phyloP scores from a whole-genome alignment of 225 moss, liverwort and hornwort species.

The Pleurozium schreberi region DNA sequence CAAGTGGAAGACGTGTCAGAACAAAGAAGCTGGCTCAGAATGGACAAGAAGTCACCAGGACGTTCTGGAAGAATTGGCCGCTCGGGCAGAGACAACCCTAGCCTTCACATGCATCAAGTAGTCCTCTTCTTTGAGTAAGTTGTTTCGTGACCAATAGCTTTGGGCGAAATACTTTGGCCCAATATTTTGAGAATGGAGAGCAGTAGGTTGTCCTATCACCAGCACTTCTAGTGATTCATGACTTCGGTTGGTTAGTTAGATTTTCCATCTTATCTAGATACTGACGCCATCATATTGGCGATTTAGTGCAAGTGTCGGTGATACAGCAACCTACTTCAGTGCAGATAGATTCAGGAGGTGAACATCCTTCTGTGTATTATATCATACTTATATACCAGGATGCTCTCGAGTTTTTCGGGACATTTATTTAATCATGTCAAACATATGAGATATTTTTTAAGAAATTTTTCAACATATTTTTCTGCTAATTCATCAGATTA shows the following conservation, averaged over 20 bases:
- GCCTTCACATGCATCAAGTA: constrained; percentile 80
- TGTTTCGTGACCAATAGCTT: neutral
- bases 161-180: neutral
- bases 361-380: neutral
- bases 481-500: neutral
- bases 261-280: neutral
- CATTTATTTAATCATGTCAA: neutral
- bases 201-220: neutral
- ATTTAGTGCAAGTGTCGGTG: neutral
- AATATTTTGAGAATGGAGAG: neutral
- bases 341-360: neutral
- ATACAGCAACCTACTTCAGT: neutral
- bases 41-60: constrained; percentile 42
- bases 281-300: neutral
- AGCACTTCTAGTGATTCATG: neutral
- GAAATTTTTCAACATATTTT: neutral
- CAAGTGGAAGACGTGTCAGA: constrained; percentile 46
- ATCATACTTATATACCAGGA: neutral
- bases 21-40: constrained; percentile 5
- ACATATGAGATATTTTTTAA: neutral
- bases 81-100: constrained; percentile 61
- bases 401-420: neutral
- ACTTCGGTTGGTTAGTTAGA: neutral
- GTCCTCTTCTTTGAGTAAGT: neutral
- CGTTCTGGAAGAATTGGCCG: constrained; percentile 60